Evolutionary conservation across 306 rosid species (phyloP), one percentile per base, ranked within the genome.

Genomic region (Psophocarpus tetragonolobus): DNA sequence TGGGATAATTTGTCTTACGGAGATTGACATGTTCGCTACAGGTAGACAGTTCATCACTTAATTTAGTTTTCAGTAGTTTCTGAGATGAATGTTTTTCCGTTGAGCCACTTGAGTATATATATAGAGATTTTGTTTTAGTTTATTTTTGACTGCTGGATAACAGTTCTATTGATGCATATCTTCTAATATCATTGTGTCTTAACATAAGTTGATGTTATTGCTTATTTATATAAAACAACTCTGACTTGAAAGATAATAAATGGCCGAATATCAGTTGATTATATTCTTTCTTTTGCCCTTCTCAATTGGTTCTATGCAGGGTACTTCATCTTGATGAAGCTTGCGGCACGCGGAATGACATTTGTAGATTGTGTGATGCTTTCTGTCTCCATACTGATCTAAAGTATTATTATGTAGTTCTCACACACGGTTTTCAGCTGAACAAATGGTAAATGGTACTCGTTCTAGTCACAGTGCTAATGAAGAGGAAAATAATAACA

Each of bases 401-500:
- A 21, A 74, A 57, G 9, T 76, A 53, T 57, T 62, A 62, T 83
- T 35, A 3, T 51, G 64, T 50, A 69, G 63, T 76, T 45, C 42
- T 80, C 23, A 63, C 38, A 50, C 35, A 47, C 42, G 6, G 10
- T 79, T 62, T 80, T 23, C 64, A 23, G 86, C 29, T 39, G 79
- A 76, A 69, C 77, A 74, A 30, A 94, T 94, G 97, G 90, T 74
- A 61, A 88, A 72, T 63, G 81, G 82, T 73, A 84, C 87, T 48
- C 84, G 56, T 72, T 78, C 88, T 72, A 77, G 92, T 82, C 68
- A 80, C 66, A 83, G 61, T 65, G 71, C 47, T 70, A 87, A 84
- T 83, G 85, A 78, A 71, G 90, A 80, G 14, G 88, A 82, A 29
- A 83, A 23, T 74, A 73, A 32, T 67, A 84, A 60, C 56, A 72